Conservation (phyloP, 1,284 basidiomycete species). For the Trichosporon sp. region DNA sequence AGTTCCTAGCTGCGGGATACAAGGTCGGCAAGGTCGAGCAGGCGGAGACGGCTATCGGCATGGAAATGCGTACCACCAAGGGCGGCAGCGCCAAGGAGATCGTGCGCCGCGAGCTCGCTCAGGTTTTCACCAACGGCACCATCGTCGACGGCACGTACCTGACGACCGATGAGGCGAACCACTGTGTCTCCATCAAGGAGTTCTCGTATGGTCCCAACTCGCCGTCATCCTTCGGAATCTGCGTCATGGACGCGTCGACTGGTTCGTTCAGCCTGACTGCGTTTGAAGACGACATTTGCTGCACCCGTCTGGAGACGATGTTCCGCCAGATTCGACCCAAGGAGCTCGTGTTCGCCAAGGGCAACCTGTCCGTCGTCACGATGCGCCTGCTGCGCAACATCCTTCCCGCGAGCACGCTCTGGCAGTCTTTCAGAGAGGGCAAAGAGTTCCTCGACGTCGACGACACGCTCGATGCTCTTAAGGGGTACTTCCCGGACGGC, state of each 20-base stretch:
- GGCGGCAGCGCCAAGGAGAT: slow-evolving; percentile 66
- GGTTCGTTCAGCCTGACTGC: slow-evolving; percentile 90
- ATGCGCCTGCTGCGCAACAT: slow-evolving; percentile 76
- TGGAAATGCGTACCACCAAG: slow-evolving; percentile 61
- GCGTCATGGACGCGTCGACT: slow-evolving; percentile 93
- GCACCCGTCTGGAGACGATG: slow-evolving; percentile 90
- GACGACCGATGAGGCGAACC: slow-evolving; percentile 90
- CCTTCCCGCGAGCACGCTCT: slow-evolving; percentile 75
- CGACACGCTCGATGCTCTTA: slow-evolving; percentile 71
- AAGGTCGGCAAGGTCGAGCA: slow-evolving; percentile 98
- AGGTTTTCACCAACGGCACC: slow-evolving; percentile 96
- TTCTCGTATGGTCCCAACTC: slow-evolving; percentile 31
- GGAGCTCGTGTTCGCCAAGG: slow-evolving; percentile 90
- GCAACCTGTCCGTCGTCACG: slow-evolving; percentile 78
- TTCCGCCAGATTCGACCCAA: slow-evolving; percentile 91
- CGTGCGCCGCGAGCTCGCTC: slow-evolving; percentile 84
- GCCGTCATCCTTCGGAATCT: slow-evolving; percentile 73
- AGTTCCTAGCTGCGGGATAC: slow-evolving; percentile 68
- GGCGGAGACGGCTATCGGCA: slow-evolving; percentile 79
- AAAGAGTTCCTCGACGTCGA: slow-evolving; percentile 78
- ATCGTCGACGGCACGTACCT: slow-evolving; percentile 88
- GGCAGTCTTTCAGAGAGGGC: slow-evolving; percentile 72
- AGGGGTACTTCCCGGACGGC: slow-evolving; percentile 64
- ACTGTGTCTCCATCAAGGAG: slow-evolving; percentile 86
- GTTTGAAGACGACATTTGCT: slow-evolving; percentile 89